A percentile compares a stretch with the other conserved stretches of the same genome.
Conservation (phyloP, 2,329 filamentous ascomycete species). For the Grosmannia huntii region DNA sequence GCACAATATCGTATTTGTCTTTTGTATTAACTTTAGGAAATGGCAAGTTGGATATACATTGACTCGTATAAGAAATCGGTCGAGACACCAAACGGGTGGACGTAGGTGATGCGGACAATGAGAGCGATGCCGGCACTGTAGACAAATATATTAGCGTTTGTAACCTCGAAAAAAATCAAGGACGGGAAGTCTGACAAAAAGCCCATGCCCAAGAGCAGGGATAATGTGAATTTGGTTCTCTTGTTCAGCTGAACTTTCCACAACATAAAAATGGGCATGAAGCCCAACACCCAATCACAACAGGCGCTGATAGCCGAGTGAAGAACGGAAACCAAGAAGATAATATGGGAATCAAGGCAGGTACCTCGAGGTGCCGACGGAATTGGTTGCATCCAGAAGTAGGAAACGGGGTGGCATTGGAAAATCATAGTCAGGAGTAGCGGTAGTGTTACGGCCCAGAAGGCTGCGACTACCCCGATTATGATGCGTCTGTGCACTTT, state of each 20-base stretch:
- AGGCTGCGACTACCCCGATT: conserved; percentile 22
- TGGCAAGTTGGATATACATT: conserved; percentile 8
- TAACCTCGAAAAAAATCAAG: background rate
- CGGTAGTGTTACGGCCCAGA: conserved; percentile 12
- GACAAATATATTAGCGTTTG: background rate
- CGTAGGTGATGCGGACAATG: conserved; percentile 23
- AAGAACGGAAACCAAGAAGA: conserved; percentile 28
- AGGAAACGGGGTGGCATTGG: conserved; percentile 34
- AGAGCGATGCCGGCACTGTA: conserved; percentile 25
- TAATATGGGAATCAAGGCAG: conserved; percentile 26
- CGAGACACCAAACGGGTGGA: conserved; percentile 17
- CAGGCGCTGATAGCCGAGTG: conserved; percentile 36
- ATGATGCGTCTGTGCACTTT: conserved; percentile 23
- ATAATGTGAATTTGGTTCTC: conserved; percentile 31
- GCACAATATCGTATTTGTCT: background rate
- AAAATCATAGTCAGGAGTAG: conserved; percentile 19
- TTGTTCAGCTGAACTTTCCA: conserved; percentile 36
- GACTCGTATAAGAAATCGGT: conserved; percentile 20
- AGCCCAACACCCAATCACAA: conserved; percentile 34
- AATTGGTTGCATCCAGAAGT: conserved; percentile 32
- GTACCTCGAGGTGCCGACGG: conserved; percentile 18
- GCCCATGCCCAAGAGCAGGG: conserved; percentile 34
- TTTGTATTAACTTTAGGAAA: no score
- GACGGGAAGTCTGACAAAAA: conserved; percentile 27
- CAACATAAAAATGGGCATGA: conserved; percentile 36